These are phyloP conservation scores for Rhododendron henanense DNA, from an alignment of 148 eudicot species.

Conservation along the genomic window DNA sequence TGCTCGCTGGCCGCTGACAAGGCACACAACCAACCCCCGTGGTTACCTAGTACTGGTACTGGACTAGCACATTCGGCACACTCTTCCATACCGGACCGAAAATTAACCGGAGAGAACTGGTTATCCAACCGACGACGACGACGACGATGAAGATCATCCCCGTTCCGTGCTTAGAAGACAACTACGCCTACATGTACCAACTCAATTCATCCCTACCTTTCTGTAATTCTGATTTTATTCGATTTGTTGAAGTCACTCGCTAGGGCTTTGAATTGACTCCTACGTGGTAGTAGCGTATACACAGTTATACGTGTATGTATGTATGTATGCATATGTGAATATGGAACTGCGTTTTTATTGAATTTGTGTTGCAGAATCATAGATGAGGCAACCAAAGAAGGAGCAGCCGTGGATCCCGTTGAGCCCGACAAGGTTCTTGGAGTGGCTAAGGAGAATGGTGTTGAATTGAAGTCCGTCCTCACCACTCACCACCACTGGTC, in stretches of 20 bases:
- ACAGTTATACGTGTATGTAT: neutral
- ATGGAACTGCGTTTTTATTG: neutral
- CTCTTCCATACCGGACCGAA: neutral
- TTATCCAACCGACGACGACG: neutral
- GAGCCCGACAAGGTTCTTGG: slow-evolving; percentile 84
- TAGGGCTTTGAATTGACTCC: neutral
- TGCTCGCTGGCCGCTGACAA: neutral
- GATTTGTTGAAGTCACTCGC: neutral
- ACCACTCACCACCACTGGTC: slow-evolving; percentile 97
- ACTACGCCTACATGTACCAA: slow-evolving; percentile 73
- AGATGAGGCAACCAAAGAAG: slow-evolving; percentile 73
- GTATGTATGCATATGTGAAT: neutral
- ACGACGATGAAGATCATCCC: slow-evolving; percentile 61
- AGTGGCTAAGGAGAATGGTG: slow-evolving; percentile 55
- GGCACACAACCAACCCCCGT: neutral
- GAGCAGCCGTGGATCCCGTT: slow-evolving; percentile 84
- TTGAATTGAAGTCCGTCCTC: slow-evolving; percentile 58
- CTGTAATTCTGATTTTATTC: neutral
- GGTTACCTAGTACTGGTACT: too few relatives aligned
- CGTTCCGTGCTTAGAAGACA: slow-evolving; percentile 82
- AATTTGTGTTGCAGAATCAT: slow-evolving; percentile 45
- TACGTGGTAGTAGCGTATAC: too few relatives aligned
- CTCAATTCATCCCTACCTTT: neutral
- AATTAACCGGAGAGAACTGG: neutral
- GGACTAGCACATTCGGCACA: neutral